Percentiles rank a stretch among this genome's conserved stretches.
phyloP scores from a whole-genome alignment of 768 basidiomycete genomes.

The Lactifluus piperatus region DNA sequence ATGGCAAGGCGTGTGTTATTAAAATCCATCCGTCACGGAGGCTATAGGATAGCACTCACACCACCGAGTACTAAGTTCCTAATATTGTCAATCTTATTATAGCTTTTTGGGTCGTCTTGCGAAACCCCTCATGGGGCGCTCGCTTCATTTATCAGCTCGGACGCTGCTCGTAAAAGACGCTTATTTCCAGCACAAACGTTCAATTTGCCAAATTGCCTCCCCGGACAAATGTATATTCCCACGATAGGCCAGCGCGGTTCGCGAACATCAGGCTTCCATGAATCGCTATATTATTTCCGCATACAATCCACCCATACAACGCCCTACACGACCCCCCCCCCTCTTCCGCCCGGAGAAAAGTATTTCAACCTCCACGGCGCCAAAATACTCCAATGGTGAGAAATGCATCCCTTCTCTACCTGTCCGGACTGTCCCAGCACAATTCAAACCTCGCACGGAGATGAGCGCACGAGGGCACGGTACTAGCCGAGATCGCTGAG shows the following conservation, averaged over 20 bases:
- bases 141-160: background rate
- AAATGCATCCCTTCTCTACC: too few relatives aligned
- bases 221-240: slow-evolving; percentile 83
- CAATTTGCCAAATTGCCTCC: slow-evolving; percentile 74
- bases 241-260: slow-evolving; percentile 99
- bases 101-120: too few relatives aligned
- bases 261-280: slow-evolving; percentile 89
- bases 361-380: too few relatives aligned
- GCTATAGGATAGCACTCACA: too few relatives aligned
- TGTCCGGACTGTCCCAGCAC: too few relatives aligned
- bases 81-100: too few relatives aligned
- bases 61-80: too few relatives aligned
- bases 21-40: slow-evolving; percentile 81
- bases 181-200: slow-evolving; percentile 88
- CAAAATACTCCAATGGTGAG: too few relatives aligned
- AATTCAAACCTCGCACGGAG: too few relatives aligned
- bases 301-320: slow-evolving; percentile 82
- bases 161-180: slow-evolving; percentile 47
- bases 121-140: background rate
- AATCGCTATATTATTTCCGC: slow-evolving; percentile 97
- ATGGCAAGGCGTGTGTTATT: slow-evolving; percentile 65
- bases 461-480: slow-evolving; percentile 88
- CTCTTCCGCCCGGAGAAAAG: too few relatives aligned
- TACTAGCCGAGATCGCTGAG: slow-evolving; percentile 64
- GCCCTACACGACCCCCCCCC: too few relatives aligned